A percentile compares a stretch with the other conserved stretches of the same genome.
phyloP scores from a whole-genome alignment of 2,329 filamentous ascomycete species.

The Nothopassalora personata region DNA sequence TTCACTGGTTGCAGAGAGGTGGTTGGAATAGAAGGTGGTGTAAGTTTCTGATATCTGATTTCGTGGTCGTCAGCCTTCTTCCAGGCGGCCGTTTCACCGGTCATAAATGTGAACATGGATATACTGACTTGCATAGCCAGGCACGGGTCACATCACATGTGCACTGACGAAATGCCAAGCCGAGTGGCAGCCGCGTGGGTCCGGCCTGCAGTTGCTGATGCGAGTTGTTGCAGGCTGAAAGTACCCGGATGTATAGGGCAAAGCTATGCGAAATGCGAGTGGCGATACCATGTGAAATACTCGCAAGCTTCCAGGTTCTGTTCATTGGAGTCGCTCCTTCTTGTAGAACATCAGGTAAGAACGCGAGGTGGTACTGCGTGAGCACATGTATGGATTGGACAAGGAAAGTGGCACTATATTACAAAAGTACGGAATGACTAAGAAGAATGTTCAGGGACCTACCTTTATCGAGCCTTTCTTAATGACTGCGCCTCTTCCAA shows the following conservation, averaged over 20 bases:
- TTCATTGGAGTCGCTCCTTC: not conserved
- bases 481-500: not conserved
- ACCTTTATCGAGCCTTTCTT: not conserved
- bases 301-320: not conserved
- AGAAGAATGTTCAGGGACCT: not conserved
- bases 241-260: not conserved
- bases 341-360: not conserved
- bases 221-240: not conserved
- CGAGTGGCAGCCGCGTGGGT: not conserved
- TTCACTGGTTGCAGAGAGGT: not conserved
- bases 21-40: not conserved
- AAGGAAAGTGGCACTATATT: not conserved
- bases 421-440: too few relatives aligned
- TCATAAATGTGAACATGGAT: not conserved
- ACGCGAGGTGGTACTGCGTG: not conserved
- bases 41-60: not conserved
- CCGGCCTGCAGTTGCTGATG: not conserved
- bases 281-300: not conserved
- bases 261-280: not conserved
- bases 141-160: not conserved
- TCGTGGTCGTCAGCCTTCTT: not conserved
- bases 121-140: not conserved
- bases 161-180: not conserved
- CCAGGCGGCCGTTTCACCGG: not conserved
- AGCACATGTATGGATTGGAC: not conserved